Conservation (phyloP, 202 grass and related monocot species). For the Carex arenaria region DNA sequence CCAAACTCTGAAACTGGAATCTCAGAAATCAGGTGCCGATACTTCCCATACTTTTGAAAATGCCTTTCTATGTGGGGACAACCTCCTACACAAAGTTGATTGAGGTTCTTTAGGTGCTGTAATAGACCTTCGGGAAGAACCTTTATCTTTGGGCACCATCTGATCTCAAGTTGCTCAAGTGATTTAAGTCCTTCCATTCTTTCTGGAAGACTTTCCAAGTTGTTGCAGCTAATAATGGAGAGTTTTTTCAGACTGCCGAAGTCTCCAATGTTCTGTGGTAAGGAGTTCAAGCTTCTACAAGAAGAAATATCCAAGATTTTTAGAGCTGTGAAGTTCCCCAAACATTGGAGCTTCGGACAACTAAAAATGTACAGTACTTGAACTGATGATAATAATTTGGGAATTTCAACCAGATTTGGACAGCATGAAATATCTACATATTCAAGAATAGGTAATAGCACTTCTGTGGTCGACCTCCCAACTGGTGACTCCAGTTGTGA, state of each 20-base stretch:
- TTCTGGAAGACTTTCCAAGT: background rate
- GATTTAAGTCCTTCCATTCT: no score
- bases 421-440: rapidly evolving
- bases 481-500: background rate
- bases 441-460: background rate
- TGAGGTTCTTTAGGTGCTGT: no score
- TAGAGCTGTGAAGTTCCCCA: background rate
- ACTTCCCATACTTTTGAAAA: background rate
- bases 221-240: rapidly evolving
- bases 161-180: no score
- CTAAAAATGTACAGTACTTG: background rate
- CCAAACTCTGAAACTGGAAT: background rate
- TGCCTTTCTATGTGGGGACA: background rate
- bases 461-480: background rate
- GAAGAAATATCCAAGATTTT: rapidly evolving
- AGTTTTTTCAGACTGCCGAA: background rate
- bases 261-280: background rate
- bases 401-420: background rate
- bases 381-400: background rate
- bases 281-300: background rate
- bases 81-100: background rate
- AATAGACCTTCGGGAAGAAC: no score
- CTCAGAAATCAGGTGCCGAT: background rate
- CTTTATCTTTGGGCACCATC: no score
- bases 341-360: background rate